These are phyloP conservation scores for Tricharina praecox DNA, from an alignment of 495 filamentous ascomycete species.

Conservation along the genomic window DNA sequence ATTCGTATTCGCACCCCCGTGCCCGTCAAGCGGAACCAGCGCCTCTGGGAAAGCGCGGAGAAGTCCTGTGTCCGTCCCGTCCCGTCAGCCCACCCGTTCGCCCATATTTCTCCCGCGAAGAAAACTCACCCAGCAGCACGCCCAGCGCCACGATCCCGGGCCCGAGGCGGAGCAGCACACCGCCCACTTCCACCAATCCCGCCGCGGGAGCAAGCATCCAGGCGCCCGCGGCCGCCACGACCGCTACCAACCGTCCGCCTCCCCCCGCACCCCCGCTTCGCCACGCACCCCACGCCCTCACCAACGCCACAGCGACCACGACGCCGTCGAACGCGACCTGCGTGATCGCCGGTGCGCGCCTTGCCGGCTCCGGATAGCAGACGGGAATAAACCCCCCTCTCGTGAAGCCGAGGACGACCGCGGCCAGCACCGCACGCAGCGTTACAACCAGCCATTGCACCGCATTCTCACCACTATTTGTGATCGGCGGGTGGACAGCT, in stretches of 20 bases:
- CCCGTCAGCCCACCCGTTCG: not conserved
- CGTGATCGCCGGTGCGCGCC: slow-evolving; percentile 10
- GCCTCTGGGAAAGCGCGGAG: not conserved
- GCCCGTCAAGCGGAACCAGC: not conserved
- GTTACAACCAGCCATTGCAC: slow-evolving; percentile 8
- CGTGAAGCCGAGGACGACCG: slow-evolving; percentile 17
- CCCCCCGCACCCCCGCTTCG: slow-evolving; percentile 9
- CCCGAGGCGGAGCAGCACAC: slow-evolving; percentile 19
- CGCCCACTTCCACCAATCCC: slow-evolving; percentile 16
- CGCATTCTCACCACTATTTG: slow-evolving; percentile 8
- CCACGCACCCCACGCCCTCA: slow-evolving; percentile 12
- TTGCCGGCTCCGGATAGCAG: slow-evolving; percentile 17
- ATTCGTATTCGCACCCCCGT: not conserved
- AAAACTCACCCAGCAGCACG: slow-evolving; percentile 16
- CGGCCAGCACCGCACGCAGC: slow-evolving; percentile 15
- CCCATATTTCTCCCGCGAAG: too few relatives aligned
- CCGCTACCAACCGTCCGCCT: slow-evolving; percentile 6
- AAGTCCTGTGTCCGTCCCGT: not conserved
- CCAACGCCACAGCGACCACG: slow-evolving; percentile 13
- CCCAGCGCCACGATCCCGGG: slow-evolving; percentile 18
- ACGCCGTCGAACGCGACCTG: slow-evolving; percentile 13
- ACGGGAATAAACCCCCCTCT: slow-evolving; percentile 18
- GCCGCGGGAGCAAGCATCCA: slow-evolving; percentile 15
- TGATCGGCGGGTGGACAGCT: slow-evolving; percentile 12
- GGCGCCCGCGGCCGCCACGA: not conserved